A percentile compares a stretch with the other conserved stretches of the same genome.
phyloP scores from a whole-genome alignment of 139 green algal genomes.

The Coelastrella sp. region DNA sequence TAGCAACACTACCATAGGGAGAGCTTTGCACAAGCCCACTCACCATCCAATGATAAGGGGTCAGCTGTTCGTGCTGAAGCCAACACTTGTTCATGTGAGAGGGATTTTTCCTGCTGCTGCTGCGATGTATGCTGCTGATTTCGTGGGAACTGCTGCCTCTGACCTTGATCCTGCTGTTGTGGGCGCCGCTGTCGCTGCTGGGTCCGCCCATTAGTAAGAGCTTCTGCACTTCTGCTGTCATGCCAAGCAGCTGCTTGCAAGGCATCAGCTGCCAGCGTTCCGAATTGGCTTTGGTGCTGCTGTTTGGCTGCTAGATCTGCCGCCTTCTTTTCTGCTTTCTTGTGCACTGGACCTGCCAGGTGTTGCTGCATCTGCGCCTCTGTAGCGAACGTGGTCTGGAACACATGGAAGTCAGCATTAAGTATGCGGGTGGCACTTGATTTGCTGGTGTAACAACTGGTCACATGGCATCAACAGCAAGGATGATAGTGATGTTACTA shows the following conservation, averaged over 20 bases:
- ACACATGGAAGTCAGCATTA: background rate
- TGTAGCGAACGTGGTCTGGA: constrained; percentile 8
- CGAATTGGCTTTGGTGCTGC: constrained; percentile 21
- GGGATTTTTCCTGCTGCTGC: background rate
- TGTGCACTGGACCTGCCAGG: constrained; percentile 38
- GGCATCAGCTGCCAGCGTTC: constrained; percentile 21
- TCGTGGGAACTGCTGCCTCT: constrained; percentile 8
- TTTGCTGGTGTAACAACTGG: too few species aligned
- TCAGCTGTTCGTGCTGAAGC: background rate
- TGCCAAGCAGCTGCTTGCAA: constrained; percentile 37
- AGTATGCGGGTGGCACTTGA: too few species aligned
- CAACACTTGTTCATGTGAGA: constrained; percentile 26
- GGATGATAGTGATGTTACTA: too few species aligned
- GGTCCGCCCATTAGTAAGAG: too few species aligned
- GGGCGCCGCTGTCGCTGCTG: background rate
- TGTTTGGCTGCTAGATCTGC: constrained; percentile 8
- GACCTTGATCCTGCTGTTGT: constrained; percentile 6
- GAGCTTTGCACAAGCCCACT: too few species aligned
- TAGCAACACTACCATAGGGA: too few species aligned
- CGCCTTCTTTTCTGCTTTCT: constrained; percentile 18
- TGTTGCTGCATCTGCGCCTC: constrained; percentile 43
- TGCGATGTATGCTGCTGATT: background rate
- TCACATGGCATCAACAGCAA: too few species aligned
- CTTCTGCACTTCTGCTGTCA: background rate
- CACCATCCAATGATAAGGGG: constrained; percentile 29